Evolutionary conservation across 768 basidiomycete genomes (phyloP).

Genomic region (Auricularia sp.): DNA sequence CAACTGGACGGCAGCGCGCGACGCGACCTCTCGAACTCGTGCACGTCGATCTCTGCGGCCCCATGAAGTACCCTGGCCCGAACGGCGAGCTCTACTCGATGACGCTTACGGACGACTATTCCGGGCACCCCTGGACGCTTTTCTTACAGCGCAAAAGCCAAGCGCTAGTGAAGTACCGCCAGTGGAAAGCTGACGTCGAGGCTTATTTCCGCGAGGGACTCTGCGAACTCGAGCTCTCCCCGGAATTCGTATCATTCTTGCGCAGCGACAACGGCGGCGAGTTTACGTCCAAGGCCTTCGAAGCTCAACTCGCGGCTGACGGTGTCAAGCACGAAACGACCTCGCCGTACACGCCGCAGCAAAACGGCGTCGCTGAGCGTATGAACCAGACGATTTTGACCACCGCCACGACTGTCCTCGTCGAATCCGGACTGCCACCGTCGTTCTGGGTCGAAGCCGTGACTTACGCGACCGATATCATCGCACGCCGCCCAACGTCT

Average conservation of each 20-base stretch:
- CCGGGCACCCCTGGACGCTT: background rate
- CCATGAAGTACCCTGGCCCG: background rate
- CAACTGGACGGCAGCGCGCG: background rate
- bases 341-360: conserved; percentile 18
- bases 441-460: conserved; percentile 19
- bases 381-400: conserved; percentile 20
- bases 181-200: background rate
- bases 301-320: conserved; percentile 7
- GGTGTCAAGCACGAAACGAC: conserved; percentile 19
- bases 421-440: conserved; percentile 14
- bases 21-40: background rate
- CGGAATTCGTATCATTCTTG: background rate
- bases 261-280: conserved; percentile 20
- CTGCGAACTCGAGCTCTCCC: background rate
- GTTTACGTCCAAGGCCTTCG: conserved; percentile 16
- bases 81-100: background rate
- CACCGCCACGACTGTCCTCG: conserved; percentile 21
- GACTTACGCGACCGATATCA: conserved; percentile 13
- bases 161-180: background rate
- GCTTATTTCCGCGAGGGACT: background rate
- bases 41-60: background rate
- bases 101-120: background rate
- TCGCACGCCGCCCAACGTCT: conserved; percentile 11
- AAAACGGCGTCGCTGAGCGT: conserved; percentile 24
- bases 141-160: background rate